These are phyloP conservation scores for Penicillium sp. DNA, from an alignment of 2,329 filamentous ascomycete genomes.

Conservation along the genomic window DNA sequence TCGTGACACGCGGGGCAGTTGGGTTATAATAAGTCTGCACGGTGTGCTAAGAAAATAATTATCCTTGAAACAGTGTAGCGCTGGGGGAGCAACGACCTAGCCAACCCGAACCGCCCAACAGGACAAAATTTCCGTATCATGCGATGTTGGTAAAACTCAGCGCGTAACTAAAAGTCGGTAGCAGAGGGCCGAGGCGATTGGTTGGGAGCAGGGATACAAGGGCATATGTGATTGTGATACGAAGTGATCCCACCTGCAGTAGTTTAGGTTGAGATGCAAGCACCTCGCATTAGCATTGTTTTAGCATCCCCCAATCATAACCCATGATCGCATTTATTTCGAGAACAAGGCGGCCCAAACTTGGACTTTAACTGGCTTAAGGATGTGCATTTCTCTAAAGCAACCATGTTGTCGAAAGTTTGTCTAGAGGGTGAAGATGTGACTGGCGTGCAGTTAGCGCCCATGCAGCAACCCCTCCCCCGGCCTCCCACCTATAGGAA, in stretches of 20 bases:
- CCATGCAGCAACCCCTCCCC: neutral
- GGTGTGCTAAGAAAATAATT: neutral
- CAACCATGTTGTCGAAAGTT: neutral
- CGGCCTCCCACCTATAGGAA: neutral
- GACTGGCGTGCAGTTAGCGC: slow-evolving; percentile 8
- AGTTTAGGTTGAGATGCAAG: slow-evolving; percentile 6
- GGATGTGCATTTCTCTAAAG: neutral
- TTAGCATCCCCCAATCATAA: neutral
- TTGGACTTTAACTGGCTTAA: neutral
- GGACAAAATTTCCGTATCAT: slow-evolving; percentile 7
- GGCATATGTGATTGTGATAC: slow-evolving; percentile 13
- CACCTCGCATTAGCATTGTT: neutral
- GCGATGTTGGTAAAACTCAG: slow-evolving; percentile 20
- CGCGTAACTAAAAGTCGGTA: neutral
- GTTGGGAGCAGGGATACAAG: neutral
- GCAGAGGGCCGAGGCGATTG: slow-evolving; percentile 2
- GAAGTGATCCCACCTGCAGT: slow-evolving; percentile 20
- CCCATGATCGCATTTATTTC: neutral
- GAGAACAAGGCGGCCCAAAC: neutral
- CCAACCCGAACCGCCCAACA: neutral
- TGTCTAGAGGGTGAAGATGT: neutral
- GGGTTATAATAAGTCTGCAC: neutral
- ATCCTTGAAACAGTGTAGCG: neutral
- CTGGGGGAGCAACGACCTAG: slow-evolving; percentile 6
- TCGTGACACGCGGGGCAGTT: slow-evolving; percentile 1